Evolutionary conservation across 257 asterid species (phyloP).

Genomic region (Petunia axillaris): DNA sequence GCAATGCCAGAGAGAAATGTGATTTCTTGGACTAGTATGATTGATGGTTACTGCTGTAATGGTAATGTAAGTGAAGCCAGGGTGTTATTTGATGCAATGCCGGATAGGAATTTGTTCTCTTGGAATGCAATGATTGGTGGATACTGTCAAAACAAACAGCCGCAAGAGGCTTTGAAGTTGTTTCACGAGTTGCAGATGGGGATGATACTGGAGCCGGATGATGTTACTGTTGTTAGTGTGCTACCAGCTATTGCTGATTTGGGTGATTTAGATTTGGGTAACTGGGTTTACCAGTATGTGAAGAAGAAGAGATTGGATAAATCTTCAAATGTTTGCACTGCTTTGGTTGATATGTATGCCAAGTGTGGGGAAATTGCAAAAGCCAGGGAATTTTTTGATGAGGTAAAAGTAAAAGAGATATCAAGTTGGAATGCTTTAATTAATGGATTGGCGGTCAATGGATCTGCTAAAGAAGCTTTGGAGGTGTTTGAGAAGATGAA

Average conservation of each 20-base stretch:
- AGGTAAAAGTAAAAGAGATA: conserved; percentile 46
- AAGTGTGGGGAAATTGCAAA: conserved; percentile 79
- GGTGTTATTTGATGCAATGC: conserved; percentile 70
- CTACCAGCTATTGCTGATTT: conserved; percentile 91
- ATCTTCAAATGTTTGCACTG: conserved; percentile 76
- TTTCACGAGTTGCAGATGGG: conserved; percentile 59
- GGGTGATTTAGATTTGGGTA: conserved; percentile 88
- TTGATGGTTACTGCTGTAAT: conserved; percentile 72
- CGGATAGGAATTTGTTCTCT: conserved; percentile 69
- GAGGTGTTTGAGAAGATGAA: conserved; percentile 65
- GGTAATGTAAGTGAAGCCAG: conserved; percentile 65
- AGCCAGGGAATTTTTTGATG: conserved; percentile 63
- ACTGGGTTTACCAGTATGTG: conserved; percentile 61
- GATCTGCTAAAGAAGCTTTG: conserved; percentile 74
- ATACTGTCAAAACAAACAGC: conserved; percentile 64
- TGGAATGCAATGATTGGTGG: conserved; percentile 98
- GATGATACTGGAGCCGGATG: conserved; percentile 59
- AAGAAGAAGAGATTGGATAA: conserved; percentile 66
- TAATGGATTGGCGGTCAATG: conserved; percentile 88
- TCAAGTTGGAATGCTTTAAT: conserved; percentile 92
- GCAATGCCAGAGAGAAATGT: conserved; percentile 71
- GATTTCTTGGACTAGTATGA: conserved; percentile 91
- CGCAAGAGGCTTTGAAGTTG: conserved; percentile 67
- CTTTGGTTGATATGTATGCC: conserved; percentile 87
- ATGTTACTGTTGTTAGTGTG: conserved; percentile 72